A percentile compares a stretch with the other conserved stretches of the same genome.
Evolutionary conservation across 2,329 filamentous ascomycete species (phyloP).

Genomic region (Colletotrichum agaves): DNA sequence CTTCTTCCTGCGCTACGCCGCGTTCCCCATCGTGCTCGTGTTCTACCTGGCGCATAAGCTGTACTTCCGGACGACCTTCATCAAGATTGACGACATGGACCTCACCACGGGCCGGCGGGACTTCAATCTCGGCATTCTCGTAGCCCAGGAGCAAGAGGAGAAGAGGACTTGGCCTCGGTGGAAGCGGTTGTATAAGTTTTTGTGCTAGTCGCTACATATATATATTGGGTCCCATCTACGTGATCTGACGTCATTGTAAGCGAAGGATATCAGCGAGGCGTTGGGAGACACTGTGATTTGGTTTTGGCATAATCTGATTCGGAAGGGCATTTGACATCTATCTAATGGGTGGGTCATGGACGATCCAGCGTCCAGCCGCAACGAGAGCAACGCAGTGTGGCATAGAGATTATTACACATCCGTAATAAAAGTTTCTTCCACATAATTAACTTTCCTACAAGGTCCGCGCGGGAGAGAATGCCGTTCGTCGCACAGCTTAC

Average conservation of each 20-base stretch:
- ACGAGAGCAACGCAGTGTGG: too few relatives aligned
- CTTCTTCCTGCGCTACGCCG: conserved; percentile 81
- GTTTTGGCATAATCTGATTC: too few relatives aligned
- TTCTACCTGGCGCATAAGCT: conserved; percentile 83
- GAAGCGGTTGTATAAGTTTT: conserved; percentile 79
- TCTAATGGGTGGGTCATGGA: too few relatives aligned
- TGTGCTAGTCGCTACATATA: conserved; percentile 63
- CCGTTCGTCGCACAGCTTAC: too few relatives aligned
- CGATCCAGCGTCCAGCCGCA: too few relatives aligned
- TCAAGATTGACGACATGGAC: conserved; percentile 82
- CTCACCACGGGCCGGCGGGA: conserved; percentile 86
- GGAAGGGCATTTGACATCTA: too few relatives aligned
- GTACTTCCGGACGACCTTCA: conserved; percentile 74
- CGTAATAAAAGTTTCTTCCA: too few relatives aligned
- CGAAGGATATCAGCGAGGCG: conserved; percentile 4
- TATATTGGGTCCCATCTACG: not conserved
- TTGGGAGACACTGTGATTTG: not conserved
- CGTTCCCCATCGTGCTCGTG: conserved; percentile 72
- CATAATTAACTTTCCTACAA: too few relatives aligned
- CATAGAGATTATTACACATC: too few relatives aligned
- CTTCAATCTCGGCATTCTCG: conserved; percentile 80
- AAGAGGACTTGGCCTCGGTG: conserved; percentile 76
- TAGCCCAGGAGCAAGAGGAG: conserved; percentile 85
- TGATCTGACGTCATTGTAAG: not conserved
- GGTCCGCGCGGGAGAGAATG: too few relatives aligned